phyloP scores from a whole-genome alignment of 1,284 basidiomycete species.

The Tilletia horrida region DNA sequence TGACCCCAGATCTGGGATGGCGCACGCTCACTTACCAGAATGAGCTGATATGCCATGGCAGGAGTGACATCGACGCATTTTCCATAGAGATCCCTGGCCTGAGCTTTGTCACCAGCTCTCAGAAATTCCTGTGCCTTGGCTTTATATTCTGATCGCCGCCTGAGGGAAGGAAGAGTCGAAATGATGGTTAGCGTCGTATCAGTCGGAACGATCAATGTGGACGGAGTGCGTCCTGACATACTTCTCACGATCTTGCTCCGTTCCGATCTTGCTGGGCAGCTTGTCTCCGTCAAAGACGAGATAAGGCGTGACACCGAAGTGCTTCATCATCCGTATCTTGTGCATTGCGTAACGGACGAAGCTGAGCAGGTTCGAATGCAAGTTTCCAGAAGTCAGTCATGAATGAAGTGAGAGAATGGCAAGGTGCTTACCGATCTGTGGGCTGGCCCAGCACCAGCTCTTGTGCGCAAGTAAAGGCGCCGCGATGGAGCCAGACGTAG shows the following conservation, averaged over 20 bases:
- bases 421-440: slow-evolving; percentile 57
- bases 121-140: slow-evolving; percentile 70
- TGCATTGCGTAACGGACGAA: slow-evolving; percentile 97
- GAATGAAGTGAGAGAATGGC: neutral
- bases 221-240: slow-evolving; percentile 38
- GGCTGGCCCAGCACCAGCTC: slow-evolving; percentile 80
- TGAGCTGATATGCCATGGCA: slow-evolving; percentile 93
- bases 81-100: slow-evolving; percentile 81
- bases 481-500: slow-evolving; percentile 97
- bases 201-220: neutral
- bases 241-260: slow-evolving; percentile 75
- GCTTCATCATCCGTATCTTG: slow-evolving; percentile 76
- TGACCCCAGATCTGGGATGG: neutral
- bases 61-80: slow-evolving; percentile 95
- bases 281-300: slow-evolving; percentile 96
- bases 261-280: slow-evolving; percentile 86
- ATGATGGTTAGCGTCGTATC: neutral
- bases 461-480: slow-evolving; percentile 79
- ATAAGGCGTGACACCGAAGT: slow-evolving; percentile 81
- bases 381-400: too few species aligned
- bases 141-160: slow-evolving; percentile 63
- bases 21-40: slow-evolving; percentile 67
- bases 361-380: slow-evolving; percentile 57
- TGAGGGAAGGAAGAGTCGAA: neutral
- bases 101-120: slow-evolving; percentile 70